A percentile compares a stretch with the other conserved stretches of the same genome.
Evolutionary conservation across 2,329 filamentous ascomycete species (phyloP).

Genomic region (Orbilia blumenaviensis): DNA sequence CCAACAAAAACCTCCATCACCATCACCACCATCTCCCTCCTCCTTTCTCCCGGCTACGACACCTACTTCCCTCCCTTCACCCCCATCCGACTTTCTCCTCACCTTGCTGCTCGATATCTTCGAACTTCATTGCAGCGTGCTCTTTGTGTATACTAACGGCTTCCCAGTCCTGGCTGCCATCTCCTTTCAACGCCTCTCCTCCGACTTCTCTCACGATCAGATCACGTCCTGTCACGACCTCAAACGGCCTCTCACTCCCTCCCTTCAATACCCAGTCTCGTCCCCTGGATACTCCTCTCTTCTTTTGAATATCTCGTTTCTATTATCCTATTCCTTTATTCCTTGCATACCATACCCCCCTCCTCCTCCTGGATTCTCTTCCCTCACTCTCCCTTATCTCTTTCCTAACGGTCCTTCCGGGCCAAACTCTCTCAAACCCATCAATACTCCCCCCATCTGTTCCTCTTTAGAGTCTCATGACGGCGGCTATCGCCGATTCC

Average conservation of each 20-base stretch:
- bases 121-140: background rate
- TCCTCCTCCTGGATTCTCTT: background rate
- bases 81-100: background rate
- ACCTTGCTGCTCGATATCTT: background rate
- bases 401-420: conserved; percentile 16
- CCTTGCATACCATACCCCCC: background rate
- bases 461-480: conserved; percentile 49
- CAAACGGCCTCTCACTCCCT: background rate
- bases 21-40: conserved; percentile 10
- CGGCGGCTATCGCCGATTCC: conserved; percentile 53
- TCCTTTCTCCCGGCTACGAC: conserved; percentile 29
- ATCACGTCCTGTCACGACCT: conserved; percentile 32
- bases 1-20: conserved; percentile 24
- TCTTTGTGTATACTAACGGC: background rate
- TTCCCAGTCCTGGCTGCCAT: background rate
- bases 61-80: conserved; percentile 1
- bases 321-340: conserved; percentile 2
- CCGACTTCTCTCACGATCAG: conserved; percentile 19
- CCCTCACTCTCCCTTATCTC: background rate
- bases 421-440: conserved; percentile 12
- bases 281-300: conserved; percentile 1
- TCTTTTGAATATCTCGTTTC: no score
- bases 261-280: conserved; percentile 4
- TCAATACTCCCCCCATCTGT: conserved; percentile 5
- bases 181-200: conserved; percentile 12